Evolutionary conservation across 176 grass and related monocot genomes (phyloP).

Genomic region (Ensete glaucum): DNA sequence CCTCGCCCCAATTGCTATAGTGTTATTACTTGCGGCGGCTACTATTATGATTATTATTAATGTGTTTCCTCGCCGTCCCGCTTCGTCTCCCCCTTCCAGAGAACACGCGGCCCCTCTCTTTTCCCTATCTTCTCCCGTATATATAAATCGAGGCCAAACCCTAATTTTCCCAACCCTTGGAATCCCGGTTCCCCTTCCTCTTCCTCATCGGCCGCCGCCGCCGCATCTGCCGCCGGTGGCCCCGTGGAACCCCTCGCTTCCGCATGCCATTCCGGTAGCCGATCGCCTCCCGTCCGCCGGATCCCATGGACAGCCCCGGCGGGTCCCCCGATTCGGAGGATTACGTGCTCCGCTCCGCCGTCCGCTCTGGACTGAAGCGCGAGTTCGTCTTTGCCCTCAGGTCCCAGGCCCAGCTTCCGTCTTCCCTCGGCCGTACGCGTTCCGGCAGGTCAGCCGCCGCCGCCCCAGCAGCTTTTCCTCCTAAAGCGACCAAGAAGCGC

Average conservation of each 20-base stretch:
- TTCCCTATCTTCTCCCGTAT: background rate
- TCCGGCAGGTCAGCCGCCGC: slow-evolving; percentile 21
- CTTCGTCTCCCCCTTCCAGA: background rate
- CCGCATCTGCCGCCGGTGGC: background rate
- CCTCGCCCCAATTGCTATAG: too few species aligned
- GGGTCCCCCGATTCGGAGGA: slow-evolving; percentile 12
- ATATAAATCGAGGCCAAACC: background rate
- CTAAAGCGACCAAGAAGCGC: slow-evolving; percentile 22
- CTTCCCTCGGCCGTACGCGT: slow-evolving; percentile 70
- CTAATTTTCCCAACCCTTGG: background rate
- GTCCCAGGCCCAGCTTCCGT: slow-evolving; percentile 46
- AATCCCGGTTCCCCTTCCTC: background rate
- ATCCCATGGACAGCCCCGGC: slow-evolving; percentile 7
- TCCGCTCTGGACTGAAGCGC: slow-evolving; percentile 76
- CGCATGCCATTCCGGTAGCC: slow-evolving; percentile 1
- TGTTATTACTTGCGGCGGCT: too few species aligned
- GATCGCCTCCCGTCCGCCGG: background rate
- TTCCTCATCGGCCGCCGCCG: background rate
- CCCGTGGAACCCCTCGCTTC: background rate
- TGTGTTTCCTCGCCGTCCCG: background rate
- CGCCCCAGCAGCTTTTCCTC: background rate
- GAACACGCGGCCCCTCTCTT: background rate
- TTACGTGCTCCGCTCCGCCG: slow-evolving; percentile 80
- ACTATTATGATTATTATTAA: background rate
- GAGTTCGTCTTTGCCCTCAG: slow-evolving; percentile 90